Conservation (phyloP, 192 early-diverging fungal species). For the Lunasporangiospora selenospora region DNA sequence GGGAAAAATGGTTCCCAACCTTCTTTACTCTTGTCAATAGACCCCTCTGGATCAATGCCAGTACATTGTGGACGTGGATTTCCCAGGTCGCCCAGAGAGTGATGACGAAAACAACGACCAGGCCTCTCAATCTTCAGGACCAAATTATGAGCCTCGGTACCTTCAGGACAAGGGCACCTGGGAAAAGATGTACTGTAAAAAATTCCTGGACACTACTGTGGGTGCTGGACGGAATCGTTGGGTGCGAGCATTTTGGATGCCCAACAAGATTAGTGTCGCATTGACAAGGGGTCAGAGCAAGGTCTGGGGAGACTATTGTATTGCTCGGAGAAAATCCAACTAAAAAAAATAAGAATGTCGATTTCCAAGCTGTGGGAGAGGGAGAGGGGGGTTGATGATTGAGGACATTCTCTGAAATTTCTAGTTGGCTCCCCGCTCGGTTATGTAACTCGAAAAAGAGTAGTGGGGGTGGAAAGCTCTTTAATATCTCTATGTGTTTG, state of each 20-base stretch:
- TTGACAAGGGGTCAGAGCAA: slow-evolving; percentile 47
- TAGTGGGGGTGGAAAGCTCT: too few species aligned
- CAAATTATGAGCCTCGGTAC: slow-evolving; percentile 55
- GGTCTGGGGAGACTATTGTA: slow-evolving; percentile 69
- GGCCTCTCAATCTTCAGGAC: background rate
- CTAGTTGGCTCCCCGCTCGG: too few species aligned
- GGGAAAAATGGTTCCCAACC: too few species aligned
- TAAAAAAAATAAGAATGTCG: too few species aligned
- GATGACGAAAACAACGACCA: too few species aligned
- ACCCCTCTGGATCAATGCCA: slow-evolving; percentile 40
- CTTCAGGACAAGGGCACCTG: slow-evolving; percentile 60
- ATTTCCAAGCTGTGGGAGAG: too few species aligned
- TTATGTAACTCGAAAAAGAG: too few species aligned
- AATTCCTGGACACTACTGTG: slow-evolving; percentile 64
- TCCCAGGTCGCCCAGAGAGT: slow-evolving; percentile 17
- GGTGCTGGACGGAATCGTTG: slow-evolving; percentile 51
- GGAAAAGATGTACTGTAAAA: slow-evolving; percentile 64
- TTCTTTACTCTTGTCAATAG: slow-evolving; percentile 4
- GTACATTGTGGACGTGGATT: slow-evolving; percentile 43
- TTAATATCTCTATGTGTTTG: too few species aligned
- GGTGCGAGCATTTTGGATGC: slow-evolving; percentile 64
- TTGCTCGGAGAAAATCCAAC: slow-evolving; percentile 39
- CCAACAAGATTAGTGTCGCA: slow-evolving; percentile 37
- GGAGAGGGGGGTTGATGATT: too few species aligned
- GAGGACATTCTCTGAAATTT: too few species aligned